phyloP scores from a whole-genome alignment of 768 basidiomycete species.

The Floccularia luteovirens region DNA sequence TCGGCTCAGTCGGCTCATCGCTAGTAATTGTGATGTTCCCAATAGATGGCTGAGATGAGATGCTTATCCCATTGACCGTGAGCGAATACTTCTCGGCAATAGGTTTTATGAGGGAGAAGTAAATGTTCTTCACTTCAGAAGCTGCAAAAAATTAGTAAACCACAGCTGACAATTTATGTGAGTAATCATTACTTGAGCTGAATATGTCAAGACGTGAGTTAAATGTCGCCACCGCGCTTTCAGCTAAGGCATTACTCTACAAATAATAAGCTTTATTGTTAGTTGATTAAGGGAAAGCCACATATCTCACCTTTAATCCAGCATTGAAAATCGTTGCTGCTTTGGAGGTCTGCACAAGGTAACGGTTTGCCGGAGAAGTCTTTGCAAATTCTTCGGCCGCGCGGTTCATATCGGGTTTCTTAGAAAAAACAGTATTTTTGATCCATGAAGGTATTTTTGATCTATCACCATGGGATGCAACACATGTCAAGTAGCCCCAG shows the following conservation, averaged over 20 bases:
- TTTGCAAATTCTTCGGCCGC: conserved; percentile 16
- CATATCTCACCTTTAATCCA: conserved; percentile 16
- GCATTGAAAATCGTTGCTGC: conserved; percentile 20
- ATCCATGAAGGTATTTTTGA: conserved; percentile 16
- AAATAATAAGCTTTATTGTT: conserved; percentile 4
- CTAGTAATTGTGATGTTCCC: conserved; percentile 17
- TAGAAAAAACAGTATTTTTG: conserved; percentile 10
- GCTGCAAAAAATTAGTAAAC: conserved; percentile 7
- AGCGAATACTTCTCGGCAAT: conserved; percentile 19
- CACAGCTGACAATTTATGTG: neutral
- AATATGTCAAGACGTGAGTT: conserved; percentile 20
- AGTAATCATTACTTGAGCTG: conserved; percentile 14
- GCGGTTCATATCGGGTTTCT: conserved; percentile 13
- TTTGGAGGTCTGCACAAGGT: conserved; percentile 21
- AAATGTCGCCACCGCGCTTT: conserved; percentile 16
- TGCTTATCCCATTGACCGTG: conserved; percentile 9
- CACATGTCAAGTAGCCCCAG: conserved; percentile 19
- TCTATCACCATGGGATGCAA: conserved; percentile 15
- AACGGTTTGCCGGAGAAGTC: conserved; percentile 13
- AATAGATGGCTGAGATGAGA: conserved; percentile 12
- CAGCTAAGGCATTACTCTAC: conserved; percentile 21
- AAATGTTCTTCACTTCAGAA: conserved; percentile 9
- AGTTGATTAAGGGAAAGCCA: neutral
- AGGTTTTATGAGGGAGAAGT: conserved; percentile 13
- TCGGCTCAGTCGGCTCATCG: conserved; percentile 13